phyloP scores from a whole-genome alignment of 2,329 filamentous ascomycete species.

The Orbilia ellipsospora region DNA sequence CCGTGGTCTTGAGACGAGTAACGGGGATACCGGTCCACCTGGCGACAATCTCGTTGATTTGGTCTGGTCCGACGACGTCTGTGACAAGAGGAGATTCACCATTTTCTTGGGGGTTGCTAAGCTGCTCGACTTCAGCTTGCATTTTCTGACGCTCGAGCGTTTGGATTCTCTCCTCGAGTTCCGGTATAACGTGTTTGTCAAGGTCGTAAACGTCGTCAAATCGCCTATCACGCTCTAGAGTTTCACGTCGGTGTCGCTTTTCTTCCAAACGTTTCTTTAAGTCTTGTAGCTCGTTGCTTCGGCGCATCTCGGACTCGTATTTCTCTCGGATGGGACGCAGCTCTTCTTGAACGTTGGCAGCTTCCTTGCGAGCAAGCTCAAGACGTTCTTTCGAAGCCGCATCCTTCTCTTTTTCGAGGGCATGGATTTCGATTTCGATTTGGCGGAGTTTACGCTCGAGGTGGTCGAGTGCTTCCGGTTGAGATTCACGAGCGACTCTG shows the following conservation, averaged over 20 bases:
- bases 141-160: slow-evolving; percentile 83
- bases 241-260: slow-evolving; percentile 89
- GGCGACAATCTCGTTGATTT: slow-evolving; percentile 98
- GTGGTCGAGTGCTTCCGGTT: slow-evolving; percentile 94
- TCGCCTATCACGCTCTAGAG: slow-evolving; percentile 88
- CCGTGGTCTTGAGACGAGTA: slow-evolving; percentile 89
- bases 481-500: slow-evolving; percentile 91
- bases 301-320: slow-evolving; percentile 91
- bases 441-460: slow-evolving; percentile 90
- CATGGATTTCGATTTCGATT: slow-evolving; percentile 96
- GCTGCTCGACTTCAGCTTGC: slow-evolving; percentile 70
- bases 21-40: slow-evolving; percentile 99
- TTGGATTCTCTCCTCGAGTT: slow-evolving; percentile 83
- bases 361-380: slow-evolving; percentile 84
- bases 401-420: slow-evolving; percentile 91
- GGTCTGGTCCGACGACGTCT: slow-evolving; percentile 92
- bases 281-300: slow-evolving; percentile 90
- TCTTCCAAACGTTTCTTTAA: slow-evolving; percentile 94
- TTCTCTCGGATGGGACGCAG: slow-evolving; percentile 90
- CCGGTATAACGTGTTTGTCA: slow-evolving; percentile 96
- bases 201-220: slow-evolving; percentile 89
- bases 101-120: slow-evolving; percentile 67
- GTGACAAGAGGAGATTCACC: slow-evolving; percentile 77
- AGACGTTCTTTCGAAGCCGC: slow-evolving; percentile 88
- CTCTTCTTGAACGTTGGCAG: slow-evolving; percentile 93